phyloP scores from a whole-genome alignment of 2,329 filamentous ascomycete genomes.

The Pseudogymnoascus sp. region DNA sequence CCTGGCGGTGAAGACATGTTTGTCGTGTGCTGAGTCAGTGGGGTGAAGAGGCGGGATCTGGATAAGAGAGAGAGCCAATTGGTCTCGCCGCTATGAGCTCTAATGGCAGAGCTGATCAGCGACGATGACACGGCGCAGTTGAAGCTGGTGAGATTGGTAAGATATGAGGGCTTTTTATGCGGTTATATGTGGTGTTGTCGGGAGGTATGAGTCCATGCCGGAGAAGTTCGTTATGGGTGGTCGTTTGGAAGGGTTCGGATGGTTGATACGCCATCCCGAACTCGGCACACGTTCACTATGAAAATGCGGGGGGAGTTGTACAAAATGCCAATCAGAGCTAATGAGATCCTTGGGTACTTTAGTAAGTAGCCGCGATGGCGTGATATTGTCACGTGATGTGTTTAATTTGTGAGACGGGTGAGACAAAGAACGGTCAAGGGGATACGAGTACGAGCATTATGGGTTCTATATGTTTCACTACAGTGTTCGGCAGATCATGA shows the following conservation, averaged over 20 bases:
- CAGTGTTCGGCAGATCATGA: too few species aligned
- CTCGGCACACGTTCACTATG: slow-evolving; percentile 2
- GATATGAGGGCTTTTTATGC: not conserved
- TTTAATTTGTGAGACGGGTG: not conserved
- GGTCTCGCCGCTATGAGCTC: slow-evolving; percentile 8
- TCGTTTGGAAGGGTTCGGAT: slow-evolving; percentile 6
- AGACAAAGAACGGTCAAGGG: not conserved
- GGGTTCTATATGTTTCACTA: not conserved
- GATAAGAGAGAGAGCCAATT: not conserved
- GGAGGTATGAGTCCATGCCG: not conserved
- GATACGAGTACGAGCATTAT: not conserved
- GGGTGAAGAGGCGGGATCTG: not conserved
- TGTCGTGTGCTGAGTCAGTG: slow-evolving; percentile 11
- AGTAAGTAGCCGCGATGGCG: not conserved
- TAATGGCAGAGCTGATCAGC: slow-evolving; percentile 9
- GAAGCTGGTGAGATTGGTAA: not conserved
- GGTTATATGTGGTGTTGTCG: slow-evolving; percentile 1
- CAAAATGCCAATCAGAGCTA: slow-evolving; percentile 2
- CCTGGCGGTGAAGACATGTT: slow-evolving; percentile 32
- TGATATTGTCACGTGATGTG: not conserved
- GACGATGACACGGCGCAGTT: not conserved
- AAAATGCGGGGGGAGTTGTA: slow-evolving; percentile 10
- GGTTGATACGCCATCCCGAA: slow-evolving; percentile 9
- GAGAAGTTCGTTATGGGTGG: slow-evolving; percentile 9
- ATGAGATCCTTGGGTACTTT: not conserved